Evolutionary conservation across 352 stramenopile species (phyloP), one percentile per base, ranked within the genome.

Genomic region (Elongisporangium anandrum): DNA sequence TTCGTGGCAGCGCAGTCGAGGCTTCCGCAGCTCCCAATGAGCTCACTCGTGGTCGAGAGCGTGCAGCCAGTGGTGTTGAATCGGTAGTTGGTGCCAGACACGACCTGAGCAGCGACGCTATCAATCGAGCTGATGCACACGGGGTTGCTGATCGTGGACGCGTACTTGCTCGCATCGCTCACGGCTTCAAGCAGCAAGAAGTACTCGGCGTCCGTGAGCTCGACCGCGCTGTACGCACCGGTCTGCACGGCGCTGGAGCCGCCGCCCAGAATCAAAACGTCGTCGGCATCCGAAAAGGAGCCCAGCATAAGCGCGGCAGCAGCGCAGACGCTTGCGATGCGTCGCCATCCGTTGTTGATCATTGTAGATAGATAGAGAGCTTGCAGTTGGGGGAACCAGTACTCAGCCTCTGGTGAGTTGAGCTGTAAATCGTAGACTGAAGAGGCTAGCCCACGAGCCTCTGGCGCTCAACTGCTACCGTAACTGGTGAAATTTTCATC

Each of bases 21-120:
- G 52, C 79, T 62, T 34, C 64, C 19, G 51, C 75, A 84, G 38
- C 69, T 72, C 17, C 75, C 75, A 15, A 41, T 41, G 8, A 84
- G 52, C 21, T 75, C 63, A n/a, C 69, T 55, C 24, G 67, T 56
- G 20, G 68, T 70, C 12, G 68, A 48, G 24, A 79, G 68, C n/a
- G 39, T 34, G 63, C 78, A 88, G 17, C 71, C 78, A 3, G 70
- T 62, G n/a, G 85, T 61, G 20, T 77, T 55, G 65, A 83, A 88
- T 49, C 73, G 77, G 66, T 85, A 88, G 62, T 85, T 85, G 49
- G 74, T 86, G 39, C 78, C 78, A 10, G 72, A 65, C 9, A 88
- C 76, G 20, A 64, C 70, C 62, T 88, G 75, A 23, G 59, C 68
- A 49, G 69, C 22, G 16, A 79, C 66, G 48, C 54, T 63, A 34